Base-by-base conservation (phyloP, 2,329 filamentous ascomycete species). In the Teratosphaeria destructans region DNA sequence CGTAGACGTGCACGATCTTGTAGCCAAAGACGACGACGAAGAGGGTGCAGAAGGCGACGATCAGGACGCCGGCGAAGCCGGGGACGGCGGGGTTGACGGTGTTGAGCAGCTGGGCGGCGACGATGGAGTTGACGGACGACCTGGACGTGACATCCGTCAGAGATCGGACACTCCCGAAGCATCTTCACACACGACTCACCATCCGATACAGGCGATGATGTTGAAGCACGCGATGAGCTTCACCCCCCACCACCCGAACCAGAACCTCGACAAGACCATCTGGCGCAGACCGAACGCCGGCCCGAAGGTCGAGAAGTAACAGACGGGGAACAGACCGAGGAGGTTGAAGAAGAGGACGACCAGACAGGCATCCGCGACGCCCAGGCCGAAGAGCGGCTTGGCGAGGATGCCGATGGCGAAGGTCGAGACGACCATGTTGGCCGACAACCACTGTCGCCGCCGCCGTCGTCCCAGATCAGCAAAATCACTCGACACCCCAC, bases 201-300 rank as follows among this genome's bases (percentile, higher is more conserved):
- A 61, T 23, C 61, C 59, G 35, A 60, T 62, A 29, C 61, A 61
- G 14, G 62, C 60, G 16, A 62, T n/a, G 6, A 64, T 43, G 52
- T 65, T 64, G 58, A 65, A 63, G 49, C 76, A 80, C 72, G 60
- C 75, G 86, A 84, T 70, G 53, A 71, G 60, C 60, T 70, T 71
- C 52, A 71, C 70, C 39, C 70, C 70, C 65, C 68, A 71, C 68
- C 69, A 72, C 16, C 88, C 88, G 70, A 90, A 91, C 75, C 81
- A 91, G 74, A 87, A 91, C 39, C 88, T 80, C 11, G 86, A 85
- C n/a, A 92, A 78, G 1, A 91, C 86, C 85, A 92, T 90, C 70
- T 91, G 89, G 58, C 89, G 83, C 63, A 91, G 78, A 3, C 88
- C 89, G 64, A 90, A 90, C 8, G 77, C 76, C 2, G 89, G 85